Conservation (phyloP, 2,329 filamentous ascomycete genomes). For the Venturia aucupariae region DNA sequence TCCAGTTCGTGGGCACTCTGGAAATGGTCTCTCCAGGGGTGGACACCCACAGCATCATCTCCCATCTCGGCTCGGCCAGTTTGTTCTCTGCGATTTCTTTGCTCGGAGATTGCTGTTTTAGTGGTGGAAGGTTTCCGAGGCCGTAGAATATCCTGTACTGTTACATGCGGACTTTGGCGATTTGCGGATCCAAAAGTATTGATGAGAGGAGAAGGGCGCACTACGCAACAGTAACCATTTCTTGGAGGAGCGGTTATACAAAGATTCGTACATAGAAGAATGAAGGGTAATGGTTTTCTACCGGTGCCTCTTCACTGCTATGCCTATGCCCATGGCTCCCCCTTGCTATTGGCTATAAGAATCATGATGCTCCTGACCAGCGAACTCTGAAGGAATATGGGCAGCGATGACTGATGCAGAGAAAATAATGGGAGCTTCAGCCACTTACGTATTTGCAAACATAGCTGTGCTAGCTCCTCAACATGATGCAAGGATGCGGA, state of each 20-base stretch:
- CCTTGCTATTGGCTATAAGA: too few species aligned
- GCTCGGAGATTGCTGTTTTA: neutral
- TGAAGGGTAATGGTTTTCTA: constrained; percentile 9
- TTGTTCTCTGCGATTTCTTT: neutral
- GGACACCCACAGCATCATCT: constrained; percentile 15
- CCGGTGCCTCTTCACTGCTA: neutral
- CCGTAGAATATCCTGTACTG: constrained; percentile 8
- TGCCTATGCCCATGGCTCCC: too few species aligned
- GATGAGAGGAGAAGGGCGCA: neutral
- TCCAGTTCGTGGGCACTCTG: constrained; percentile 18
- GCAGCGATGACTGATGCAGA: too few species aligned
- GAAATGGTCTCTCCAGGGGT: constrained; percentile 24
- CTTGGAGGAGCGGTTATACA: constrained; percentile 9
- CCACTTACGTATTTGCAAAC: neutral
- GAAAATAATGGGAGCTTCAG: neutral
- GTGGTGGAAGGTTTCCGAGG: neutral
- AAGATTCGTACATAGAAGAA: constrained; percentile 14
- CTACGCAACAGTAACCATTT: constrained; percentile 3
- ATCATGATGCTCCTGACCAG: too few species aligned
- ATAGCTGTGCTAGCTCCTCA: neutral
- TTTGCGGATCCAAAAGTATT: constrained; percentile 9
- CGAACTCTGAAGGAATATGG: too few species aligned
- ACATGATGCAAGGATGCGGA: neutral
- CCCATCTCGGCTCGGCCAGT: neutral
- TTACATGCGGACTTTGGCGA: constrained; percentile 2